phyloP scores from a whole-genome alignment of 345 rosid genomes.

The Hibiscus syriacus region DNA sequence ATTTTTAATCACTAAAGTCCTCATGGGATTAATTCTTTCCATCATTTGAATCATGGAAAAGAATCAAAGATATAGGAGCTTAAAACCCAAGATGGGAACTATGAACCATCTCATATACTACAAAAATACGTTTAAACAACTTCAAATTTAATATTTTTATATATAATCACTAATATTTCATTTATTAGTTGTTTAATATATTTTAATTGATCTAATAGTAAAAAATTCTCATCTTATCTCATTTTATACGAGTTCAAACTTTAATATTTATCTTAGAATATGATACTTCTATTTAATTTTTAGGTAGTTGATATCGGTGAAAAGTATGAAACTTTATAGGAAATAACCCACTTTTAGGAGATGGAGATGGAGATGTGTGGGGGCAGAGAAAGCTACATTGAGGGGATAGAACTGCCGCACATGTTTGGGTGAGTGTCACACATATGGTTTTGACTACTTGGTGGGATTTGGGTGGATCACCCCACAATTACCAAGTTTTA shows the following conservation, averaged over 20 bases:
- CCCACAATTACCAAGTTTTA: slow-evolving; percentile 1
- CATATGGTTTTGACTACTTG: neutral
- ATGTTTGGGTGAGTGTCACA: neutral
- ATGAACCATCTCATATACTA: too few species aligned
- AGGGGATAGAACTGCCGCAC: slow-evolving; percentile 4
- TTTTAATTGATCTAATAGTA: too few species aligned
- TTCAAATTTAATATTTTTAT: too few species aligned
- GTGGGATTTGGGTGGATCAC: slow-evolving; percentile 22
- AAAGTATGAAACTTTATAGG: slow-evolving; percentile 9
- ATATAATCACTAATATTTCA: too few species aligned
- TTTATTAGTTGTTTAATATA: too few species aligned
- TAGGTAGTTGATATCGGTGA: neutral
- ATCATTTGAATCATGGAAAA: neutral
- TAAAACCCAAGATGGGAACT: neutral
- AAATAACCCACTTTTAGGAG: neutral
- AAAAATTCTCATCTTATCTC: too few species aligned
- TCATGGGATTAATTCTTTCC: too few species aligned
- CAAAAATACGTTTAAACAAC: too few species aligned
- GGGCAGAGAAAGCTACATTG: slow-evolving; percentile 23
- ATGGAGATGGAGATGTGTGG: neutral
- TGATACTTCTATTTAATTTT: neutral
- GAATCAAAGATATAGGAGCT: neutral
- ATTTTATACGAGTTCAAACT: too few species aligned
- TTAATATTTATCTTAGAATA: neutral
- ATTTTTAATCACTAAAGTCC: too few species aligned